phyloP scores from a whole-genome alignment of 352 stramenopile species.

The Plasmopara muralis region DNA sequence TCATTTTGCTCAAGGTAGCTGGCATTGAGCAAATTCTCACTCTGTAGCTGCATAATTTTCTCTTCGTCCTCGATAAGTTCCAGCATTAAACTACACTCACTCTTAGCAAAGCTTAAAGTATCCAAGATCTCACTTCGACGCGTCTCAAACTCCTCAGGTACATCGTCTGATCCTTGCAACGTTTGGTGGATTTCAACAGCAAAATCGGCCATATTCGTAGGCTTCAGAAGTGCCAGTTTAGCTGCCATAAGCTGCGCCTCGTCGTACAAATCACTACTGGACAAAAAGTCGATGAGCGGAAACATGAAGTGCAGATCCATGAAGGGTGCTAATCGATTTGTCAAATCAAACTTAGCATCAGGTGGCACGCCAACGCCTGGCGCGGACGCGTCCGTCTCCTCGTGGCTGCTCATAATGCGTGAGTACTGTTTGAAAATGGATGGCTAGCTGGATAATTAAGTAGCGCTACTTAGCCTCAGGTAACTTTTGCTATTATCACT shows the following conservation, averaged over 20 bases:
- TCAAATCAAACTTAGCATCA: slow-evolving; percentile 90
- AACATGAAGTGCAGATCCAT: slow-evolving; percentile 98
- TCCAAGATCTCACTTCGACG: slow-evolving; percentile 70
- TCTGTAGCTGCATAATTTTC: slow-evolving; percentile 83
- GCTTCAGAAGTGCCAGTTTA: slow-evolving; percentile 89
- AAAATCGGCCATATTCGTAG: slow-evolving; percentile 96
- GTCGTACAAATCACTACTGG: slow-evolving; percentile 88
- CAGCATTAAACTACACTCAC: slow-evolving; percentile 66
- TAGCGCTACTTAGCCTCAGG: no score
- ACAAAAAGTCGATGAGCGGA: slow-evolving; percentile 93
- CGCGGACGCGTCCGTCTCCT: slow-evolving; percentile 34
- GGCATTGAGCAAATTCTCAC: slow-evolving; percentile 74
- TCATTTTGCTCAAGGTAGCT: slow-evolving; percentile 77
- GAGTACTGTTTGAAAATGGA: background rate
- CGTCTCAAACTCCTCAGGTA: slow-evolving; percentile 79
- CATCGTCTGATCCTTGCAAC: slow-evolving; percentile 76
- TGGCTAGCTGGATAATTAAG: background rate
- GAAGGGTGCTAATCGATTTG: slow-evolving; percentile 90
- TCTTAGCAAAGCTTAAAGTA: slow-evolving; percentile 67
- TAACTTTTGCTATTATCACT: no score
- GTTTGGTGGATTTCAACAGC: slow-evolving; percentile 94
- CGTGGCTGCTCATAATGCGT: slow-evolving; percentile 29
- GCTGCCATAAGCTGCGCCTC: slow-evolving; percentile 86
- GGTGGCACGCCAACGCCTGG: slow-evolving; percentile 8
- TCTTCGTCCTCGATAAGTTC: slow-evolving; percentile 80